phyloP scores from a whole-genome alignment of 2,329 filamentous ascomycete genomes.

The Corniculantispora saksenae region DNA sequence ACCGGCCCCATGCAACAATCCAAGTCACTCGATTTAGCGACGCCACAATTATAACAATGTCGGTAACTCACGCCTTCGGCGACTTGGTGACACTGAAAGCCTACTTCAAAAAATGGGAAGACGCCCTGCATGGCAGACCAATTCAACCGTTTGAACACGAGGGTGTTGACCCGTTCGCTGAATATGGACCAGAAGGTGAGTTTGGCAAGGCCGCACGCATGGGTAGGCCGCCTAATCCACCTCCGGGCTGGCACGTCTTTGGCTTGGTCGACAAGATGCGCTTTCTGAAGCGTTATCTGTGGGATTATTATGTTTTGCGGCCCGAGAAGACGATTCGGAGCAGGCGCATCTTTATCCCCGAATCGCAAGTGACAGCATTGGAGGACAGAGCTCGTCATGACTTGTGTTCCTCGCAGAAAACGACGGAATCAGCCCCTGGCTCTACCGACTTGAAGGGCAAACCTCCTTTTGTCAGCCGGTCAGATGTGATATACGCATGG shows the following conservation, averaged over 20 bases:
- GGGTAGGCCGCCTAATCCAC: too few species aligned
- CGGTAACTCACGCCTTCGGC: slow-evolving; percentile 5
- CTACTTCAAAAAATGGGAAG: slow-evolving; percentile 2
- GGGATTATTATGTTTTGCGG: slow-evolving; percentile 3
- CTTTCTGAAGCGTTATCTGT: not conserved
- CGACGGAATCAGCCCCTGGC: too few species aligned
- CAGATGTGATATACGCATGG: slow-evolving; percentile 11
- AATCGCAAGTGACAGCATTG: not conserved
- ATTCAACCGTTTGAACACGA: not conserved
- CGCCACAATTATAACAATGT: slow-evolving; percentile 1
- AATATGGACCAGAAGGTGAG: slow-evolving; percentile 2
- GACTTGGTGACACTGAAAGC: not conserved
- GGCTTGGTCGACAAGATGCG: not conserved
- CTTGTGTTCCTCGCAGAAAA: not conserved
- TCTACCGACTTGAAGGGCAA: not conserved
- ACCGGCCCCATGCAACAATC: slow-evolving; percentile 2
- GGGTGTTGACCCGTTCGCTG: not conserved
- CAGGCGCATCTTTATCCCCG: not conserved
- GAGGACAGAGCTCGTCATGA: slow-evolving; percentile 3
- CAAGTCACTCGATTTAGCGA: slow-evolving; percentile 2
- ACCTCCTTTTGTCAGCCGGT: not conserved
- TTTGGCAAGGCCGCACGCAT: too few species aligned
- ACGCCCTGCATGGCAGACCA: not conserved
- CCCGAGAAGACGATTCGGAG: not conserved
- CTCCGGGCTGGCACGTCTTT: slow-evolving; percentile 6